These are phyloP conservation scores for Colletotrichum liaoningense DNA, from an alignment of 2,329 filamentous ascomycete genomes.

Conservation along the genomic window DNA sequence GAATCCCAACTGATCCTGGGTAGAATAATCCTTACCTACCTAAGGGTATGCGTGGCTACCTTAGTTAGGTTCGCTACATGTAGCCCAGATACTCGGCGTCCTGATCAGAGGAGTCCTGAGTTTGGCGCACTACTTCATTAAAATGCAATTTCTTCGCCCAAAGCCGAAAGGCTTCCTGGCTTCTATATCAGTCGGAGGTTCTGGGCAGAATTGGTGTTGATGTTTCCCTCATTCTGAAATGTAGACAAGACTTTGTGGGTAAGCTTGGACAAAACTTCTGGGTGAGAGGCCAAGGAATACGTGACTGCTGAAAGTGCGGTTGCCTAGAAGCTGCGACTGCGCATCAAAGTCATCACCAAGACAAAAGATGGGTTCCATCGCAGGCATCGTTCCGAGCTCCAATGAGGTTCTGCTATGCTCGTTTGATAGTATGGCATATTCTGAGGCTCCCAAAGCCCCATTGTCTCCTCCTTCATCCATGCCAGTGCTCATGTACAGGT, in stretches of 20 bases:
- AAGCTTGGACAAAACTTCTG: neutral
- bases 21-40: conserved; percentile 59
- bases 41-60: conserved; percentile 47
- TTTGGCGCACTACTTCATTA: neutral
- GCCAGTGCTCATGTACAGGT: too few relatives aligned
- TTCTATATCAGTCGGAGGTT: neutral
- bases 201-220: neutral
- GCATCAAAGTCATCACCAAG: too few relatives aligned
- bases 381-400: too few relatives aligned
- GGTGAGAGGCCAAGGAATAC: neutral
- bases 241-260: neutral
- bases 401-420: too few relatives aligned
- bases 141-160: neutral
- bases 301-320: neutral
- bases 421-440: too few relatives aligned
- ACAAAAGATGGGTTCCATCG: too few relatives aligned
- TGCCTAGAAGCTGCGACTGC: neutral
- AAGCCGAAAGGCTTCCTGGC: neutral
- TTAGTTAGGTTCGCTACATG: too few relatives aligned
- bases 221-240: neutral
- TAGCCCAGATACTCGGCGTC: too few relatives aligned
- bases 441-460: too few relatives aligned
- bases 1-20: conserved; percentile 58
- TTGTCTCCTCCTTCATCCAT: too few relatives aligned
- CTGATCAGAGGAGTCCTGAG: too few relatives aligned